Percentiles rank a stretch among this genome's conserved stretches.
These are phyloP conservation scores for Cyclaneusma minus DNA, from an alignment of 2,329 filamentous ascomycete species.

Conservation along the genomic window DNA sequence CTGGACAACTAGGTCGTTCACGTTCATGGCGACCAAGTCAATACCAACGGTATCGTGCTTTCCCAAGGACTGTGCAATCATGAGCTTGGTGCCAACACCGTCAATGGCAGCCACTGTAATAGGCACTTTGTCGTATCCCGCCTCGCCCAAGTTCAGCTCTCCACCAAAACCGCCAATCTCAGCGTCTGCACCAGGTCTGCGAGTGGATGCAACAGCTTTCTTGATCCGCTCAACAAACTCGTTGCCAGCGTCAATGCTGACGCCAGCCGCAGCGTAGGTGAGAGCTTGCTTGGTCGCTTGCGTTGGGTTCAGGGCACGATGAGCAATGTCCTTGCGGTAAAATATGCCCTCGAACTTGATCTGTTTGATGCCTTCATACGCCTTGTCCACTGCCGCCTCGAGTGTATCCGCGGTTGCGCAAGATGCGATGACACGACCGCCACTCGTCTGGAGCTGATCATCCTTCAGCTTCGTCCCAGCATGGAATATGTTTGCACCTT, in stretches of 20 bases:
- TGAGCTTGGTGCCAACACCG: slow-evolving; percentile 91
- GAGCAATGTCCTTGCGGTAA: slow-evolving; percentile 82
- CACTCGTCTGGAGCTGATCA: slow-evolving; percentile 55
- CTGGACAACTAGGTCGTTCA: slow-evolving; percentile 93
- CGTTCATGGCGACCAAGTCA: slow-evolving; percentile 96
- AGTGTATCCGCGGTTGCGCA: slow-evolving; percentile 65
- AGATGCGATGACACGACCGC: slow-evolving; percentile 87
- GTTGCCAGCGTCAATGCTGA: slow-evolving; percentile 90
- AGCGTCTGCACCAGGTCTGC: slow-evolving; percentile 74
- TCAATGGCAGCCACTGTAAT: slow-evolving; percentile 90
- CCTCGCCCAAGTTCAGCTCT: slow-evolving; percentile 60
- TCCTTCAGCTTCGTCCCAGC: slow-evolving; percentile 64
- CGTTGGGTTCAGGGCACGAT: slow-evolving; percentile 46
- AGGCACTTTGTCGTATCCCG: slow-evolving; percentile 59
- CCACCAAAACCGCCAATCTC: slow-evolving; percentile 94
- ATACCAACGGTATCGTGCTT: slow-evolving; percentile 93
- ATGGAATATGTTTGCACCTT: slow-evolving; percentile 68
- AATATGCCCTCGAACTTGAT: slow-evolving; percentile 73
- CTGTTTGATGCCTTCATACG: slow-evolving; percentile 68
- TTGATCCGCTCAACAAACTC: slow-evolving; percentile 87
- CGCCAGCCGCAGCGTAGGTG: slow-evolving; percentile 86
- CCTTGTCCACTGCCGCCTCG: slow-evolving; percentile 67
- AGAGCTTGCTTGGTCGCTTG: slow-evolving; percentile 32
- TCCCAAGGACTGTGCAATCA: slow-evolving; percentile 78
- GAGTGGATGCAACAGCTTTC: slow-evolving; percentile 70